Percentiles rank a stretch among this genome's conserved stretches.
Evolutionary conservation across 169 alveolate genomes (phyloP).

Genomic region (Eimeria necatrix): DNA sequence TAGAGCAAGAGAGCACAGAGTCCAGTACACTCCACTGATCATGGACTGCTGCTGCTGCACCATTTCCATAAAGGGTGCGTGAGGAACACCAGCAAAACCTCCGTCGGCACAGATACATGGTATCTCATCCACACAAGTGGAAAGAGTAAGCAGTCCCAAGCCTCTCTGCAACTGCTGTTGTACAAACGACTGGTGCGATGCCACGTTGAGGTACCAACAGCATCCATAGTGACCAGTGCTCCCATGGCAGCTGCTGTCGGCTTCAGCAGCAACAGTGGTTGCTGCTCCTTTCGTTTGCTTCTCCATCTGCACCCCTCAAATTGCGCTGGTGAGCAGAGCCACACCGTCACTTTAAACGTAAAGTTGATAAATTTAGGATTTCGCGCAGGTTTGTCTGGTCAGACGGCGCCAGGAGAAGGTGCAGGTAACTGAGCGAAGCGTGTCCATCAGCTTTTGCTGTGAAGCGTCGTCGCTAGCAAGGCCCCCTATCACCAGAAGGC

Average conservation of each 20-base stretch:
- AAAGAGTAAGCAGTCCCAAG: background rate
- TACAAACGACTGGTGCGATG: slow-evolving; percentile 48
- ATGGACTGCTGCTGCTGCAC: slow-evolving; percentile 58
- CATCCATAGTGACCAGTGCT: too few relatives aligned
- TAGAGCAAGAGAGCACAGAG: slow-evolving; percentile 42
- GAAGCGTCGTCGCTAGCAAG: too few relatives aligned
- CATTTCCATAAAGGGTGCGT: slow-evolving; percentile 44
- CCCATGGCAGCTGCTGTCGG: background rate
- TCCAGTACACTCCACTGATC: slow-evolving; percentile 53
- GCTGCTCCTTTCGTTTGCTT: background rate
- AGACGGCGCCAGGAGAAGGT: too few relatives aligned
- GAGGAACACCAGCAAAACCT: background rate
- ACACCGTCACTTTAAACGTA: too few relatives aligned
- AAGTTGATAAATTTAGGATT: background rate
- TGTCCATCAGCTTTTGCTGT: too few relatives aligned
- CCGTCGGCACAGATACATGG: background rate
- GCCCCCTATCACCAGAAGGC: too few relatives aligned
- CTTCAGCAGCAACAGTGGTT: background rate
- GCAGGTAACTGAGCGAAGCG: too few relatives aligned
- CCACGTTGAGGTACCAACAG: slow-evolving; percentile 15
- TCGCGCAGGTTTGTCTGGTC: background rate
- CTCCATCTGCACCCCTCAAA: background rate
- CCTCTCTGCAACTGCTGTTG: slow-evolving; percentile 51
- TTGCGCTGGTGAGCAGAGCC: background rate
- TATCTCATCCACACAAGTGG: background rate